Base-by-base conservation (phyloP, 441 rosid genomes). In the Hura crepitans region DNA sequence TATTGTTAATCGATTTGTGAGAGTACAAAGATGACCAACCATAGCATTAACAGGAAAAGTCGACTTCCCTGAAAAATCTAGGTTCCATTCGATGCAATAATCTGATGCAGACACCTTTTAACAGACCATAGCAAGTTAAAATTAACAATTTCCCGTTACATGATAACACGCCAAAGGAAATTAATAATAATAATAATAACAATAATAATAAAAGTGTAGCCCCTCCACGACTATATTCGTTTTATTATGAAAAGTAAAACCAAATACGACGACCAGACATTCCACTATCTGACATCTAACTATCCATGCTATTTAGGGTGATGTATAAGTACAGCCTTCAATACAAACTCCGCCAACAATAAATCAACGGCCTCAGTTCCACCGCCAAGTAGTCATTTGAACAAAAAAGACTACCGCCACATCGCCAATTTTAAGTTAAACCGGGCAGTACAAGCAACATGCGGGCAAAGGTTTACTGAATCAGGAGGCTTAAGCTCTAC, bases 381-480 rank as follows among this genome's bases (percentile, higher is more conserved):
- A 54, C 72, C 54, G 17, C 69, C 64, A 50, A 39, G 79, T 70
- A 74, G 75, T 72, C 74, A 60, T 80, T 68, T 45, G 45, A 72
- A 74, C 63, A 59, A 66, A 77, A 68, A 70, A 70, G 81, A 68
- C 82, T 69, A 70, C 64, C 12, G 45, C 31, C 66, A 73, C 72
- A 54, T 31, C 65, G 73, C 77, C 74, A 65, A 70, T 63, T 76
- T 65, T 57, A 64, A 47, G 42, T 66, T 54, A 28, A 70, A 42
- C 56, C 15, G 64, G 33, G 33, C 47, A 74, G 70, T 78, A 75
- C 81, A 76, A 69, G 73, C 84, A 79, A 56, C 75, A 73, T 54
- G 45, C 53, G 46, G 39, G 66, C 62, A n/a, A 35, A 64, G 12
- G 42, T 42, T 5, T 25, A 39, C 57, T 49, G 75, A 46, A 72